phyloP scores from a whole-genome alignment of 306 rosid species.

The Parietaria judaica region DNA sequence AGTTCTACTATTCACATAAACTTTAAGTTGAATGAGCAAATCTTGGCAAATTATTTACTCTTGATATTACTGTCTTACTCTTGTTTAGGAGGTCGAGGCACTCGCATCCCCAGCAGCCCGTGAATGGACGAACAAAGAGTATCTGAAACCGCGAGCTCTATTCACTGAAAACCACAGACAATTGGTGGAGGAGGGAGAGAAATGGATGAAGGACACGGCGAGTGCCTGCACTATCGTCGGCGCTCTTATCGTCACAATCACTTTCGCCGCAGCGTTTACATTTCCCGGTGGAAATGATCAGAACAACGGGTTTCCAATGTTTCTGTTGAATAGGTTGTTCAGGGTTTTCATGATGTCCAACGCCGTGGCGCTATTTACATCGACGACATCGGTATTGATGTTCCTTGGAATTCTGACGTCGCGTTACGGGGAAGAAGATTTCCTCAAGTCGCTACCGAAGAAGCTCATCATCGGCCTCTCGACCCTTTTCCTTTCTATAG shows the following conservation, averaged over 20 bases:
- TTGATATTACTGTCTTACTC: not conserved
- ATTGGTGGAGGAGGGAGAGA: not conserved
- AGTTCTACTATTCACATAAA: too few species aligned
- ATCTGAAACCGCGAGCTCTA: not conserved
- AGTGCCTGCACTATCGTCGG: not conserved
- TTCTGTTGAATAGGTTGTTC: not conserved
- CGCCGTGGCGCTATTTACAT: not conserved
- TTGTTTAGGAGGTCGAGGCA: not conserved
- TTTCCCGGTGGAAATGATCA: not conserved
- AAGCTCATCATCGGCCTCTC: not conserved
- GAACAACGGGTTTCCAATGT: not conserved
- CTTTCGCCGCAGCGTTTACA: not conserved
- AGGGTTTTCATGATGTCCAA: not conserved
- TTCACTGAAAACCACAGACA: constrained; percentile 6
- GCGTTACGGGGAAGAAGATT: constrained; percentile 7
- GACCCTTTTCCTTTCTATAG: constrained; percentile 1
- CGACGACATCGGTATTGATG: not conserved
- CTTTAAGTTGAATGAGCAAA: too few species aligned
- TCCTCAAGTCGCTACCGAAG: not conserved
- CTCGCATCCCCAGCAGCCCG: not conserved
- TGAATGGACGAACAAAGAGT: not conserved
- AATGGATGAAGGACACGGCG: constrained; percentile 6
- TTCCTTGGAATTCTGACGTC: not conserved
- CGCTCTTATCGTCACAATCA: constrained; percentile 3
- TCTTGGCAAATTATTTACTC: not conserved